Evolutionary conservation across 1,139 yeast species (phyloP), one percentile per base, ranked within the genome.

Genomic region (Hyphopichia burtonii): DNA sequence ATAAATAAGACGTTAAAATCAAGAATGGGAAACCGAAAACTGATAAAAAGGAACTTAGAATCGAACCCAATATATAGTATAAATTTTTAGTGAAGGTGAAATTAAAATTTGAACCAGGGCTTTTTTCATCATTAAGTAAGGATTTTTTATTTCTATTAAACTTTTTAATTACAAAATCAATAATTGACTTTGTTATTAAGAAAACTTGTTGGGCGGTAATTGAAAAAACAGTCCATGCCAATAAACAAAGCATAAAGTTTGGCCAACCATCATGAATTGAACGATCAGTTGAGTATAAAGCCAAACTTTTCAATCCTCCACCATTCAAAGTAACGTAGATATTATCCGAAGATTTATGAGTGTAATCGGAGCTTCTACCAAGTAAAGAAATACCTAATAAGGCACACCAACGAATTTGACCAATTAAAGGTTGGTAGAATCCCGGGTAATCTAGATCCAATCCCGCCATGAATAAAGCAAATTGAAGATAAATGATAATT

Each of bases 391-490:
- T 55, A 1, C 75, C 74, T 27, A 72, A 45, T 4, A 72, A 50
- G 4, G 68, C 64, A 55, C 68, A 57, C 76, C 76, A 64, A 38
- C 63, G 52, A 37, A 65, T 54, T 46, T 58, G 59, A 27, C 63
- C 67, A 45, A 82, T 59, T 11, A 79, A 59, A 0, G 86, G 86
- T 51, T 78, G 85, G 46, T 73, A 78, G 52, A 78, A 82, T 0
- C 86, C 87, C 0, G 91, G 90, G 50, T 79, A 84, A 28, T 68
- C 65, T 23, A 84, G 56, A 48, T 76, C 75, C 33, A 84, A 62
- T 4, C 81, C 82, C 3, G 77, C 80, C 43, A 78, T 65, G 53
- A 82, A 79, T 34, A 80, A 68, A 1, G 82, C 78, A 59, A 77
- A 82, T 54, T 83, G 88, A 27, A 80, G 56, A 54, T 80, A 80